Evolutionary conservation across 2,329 filamentous ascomycete species (phyloP), one percentile per base, ranked within the genome.

Genomic region (Macrophomina tecta): DNA sequence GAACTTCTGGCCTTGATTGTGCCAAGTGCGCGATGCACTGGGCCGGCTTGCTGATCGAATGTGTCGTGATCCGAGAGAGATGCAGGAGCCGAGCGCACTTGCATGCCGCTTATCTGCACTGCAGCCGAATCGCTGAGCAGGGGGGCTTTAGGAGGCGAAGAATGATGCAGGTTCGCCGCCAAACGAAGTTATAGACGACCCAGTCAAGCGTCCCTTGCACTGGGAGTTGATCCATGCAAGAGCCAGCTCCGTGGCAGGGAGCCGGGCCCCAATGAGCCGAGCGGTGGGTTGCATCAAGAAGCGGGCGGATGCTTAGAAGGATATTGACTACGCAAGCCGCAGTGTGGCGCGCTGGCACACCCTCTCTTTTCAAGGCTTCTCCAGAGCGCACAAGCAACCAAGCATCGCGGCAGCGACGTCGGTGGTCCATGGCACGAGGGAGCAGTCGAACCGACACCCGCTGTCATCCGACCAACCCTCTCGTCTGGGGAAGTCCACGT

Each of bases 401-500:
- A 53, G 30, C 16, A n/a, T 36, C 16, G 16, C 30, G 32, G n/a
- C 32, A 8, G 28, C 32, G 3, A 4, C 16, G 11, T 34, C 6
- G 14, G 14, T 53, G 14, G 14, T 53, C 8, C 23, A 18, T n/a
- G 30, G n/a, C n/a, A 16, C 23, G 16, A 9, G 36, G 5, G 51
- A n/a, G 28, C 12, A 34, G 51, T 30, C 14, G 30, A n/a, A 18
- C 6, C 16, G 16, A 55, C 16, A 23, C 30, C 4, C 11, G 4
- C 23, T 40, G 23, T 12, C 30, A 53, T 7, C 51, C 16, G 30
- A 38, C 49, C 49, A 36, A 34, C 49, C 14, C 55, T 40, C 46
- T 18, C 14, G 40, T 60, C 38, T 30, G 55, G 55, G 55, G 55
- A 40, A 18, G 12, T 28, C 34, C 55, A 30, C 55, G 55, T 60